Evolutionary conservation across 106 monocot species (phyloP), one percentile per base, ranked within the genome.

Genomic region (Iris macrosiphon): DNA sequence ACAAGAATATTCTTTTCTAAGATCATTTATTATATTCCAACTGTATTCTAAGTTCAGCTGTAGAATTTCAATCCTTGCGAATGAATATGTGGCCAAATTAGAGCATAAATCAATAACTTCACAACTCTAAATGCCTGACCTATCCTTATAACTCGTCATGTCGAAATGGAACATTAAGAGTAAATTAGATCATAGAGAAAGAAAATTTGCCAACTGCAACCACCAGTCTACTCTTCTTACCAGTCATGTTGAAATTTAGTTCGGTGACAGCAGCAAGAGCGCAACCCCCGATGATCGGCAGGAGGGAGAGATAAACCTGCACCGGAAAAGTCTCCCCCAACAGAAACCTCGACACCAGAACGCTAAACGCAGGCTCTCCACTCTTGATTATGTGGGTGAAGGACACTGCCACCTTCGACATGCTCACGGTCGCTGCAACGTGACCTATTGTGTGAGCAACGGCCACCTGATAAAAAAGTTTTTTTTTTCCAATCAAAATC

Each of bases 221-320:
- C 41, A 5, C 68, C n/a, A n/a, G n/a, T n/a, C n/a, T n/a, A n/a
- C n/a, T n/a, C n/a, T n/a, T 6, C 57, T 75, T 65, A 90, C 89
- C 90, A 32, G 43, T 85, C 85, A 91, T 91, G 61, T 91, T 91
- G 40, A 91, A 91, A 31, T 91, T 85, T 40, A 91, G 67, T 50
- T 91, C 90, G 11, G 90, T 91, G 11, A 81, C 69, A 0, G 90
- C 90, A 13, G 90, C 90, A 8, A 91, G 63, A n/a, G 78, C 72
- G 43, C 90, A 91, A n/a, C 90, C 90, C 2, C 90, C 90, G 25
- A 92, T 92, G 64, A 92, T 92, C 9, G 92, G 92, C 18, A 82
- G 6, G 22, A 92, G 47, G 0, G 84, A 84, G 3, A 84, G 50
- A 54, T 84, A 84, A 5, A 84, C 84, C 2, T 66, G 55, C 23